Conservation (phyloP, 2,329 filamentous ascomycete genomes). For the Penicillium sp. region DNA sequence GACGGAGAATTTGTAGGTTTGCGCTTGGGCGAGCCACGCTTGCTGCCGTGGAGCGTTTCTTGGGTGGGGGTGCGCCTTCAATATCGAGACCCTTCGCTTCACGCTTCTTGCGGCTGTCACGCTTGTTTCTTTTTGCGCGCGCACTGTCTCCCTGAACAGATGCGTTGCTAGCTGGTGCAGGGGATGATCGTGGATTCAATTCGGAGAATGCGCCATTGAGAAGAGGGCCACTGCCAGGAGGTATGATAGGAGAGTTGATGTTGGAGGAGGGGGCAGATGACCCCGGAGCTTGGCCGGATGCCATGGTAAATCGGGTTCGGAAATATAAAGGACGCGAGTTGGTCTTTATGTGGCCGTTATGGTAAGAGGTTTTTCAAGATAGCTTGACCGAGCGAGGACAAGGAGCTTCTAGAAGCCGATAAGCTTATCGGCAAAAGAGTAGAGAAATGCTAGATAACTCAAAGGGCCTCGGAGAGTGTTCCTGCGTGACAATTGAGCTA, state of each 20-base stretch:
- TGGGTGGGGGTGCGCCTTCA: conserved; percentile 35
- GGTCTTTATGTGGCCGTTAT: background rate
- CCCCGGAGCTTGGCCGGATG: conserved; percentile 32
- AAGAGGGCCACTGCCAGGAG: conserved; percentile 29
- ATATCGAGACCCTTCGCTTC: conserved; percentile 44
- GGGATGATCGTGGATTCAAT: conserved; percentile 34
- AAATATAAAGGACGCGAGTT: background rate
- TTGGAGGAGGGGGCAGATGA: conserved; percentile 39
- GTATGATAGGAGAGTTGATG: conserved; percentile 36
- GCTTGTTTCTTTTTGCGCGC: conserved; percentile 43
- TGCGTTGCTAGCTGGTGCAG: conserved; percentile 31
- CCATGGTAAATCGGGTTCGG: conserved; percentile 21
- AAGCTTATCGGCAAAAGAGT: background rate
- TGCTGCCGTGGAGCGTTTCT: conserved; percentile 33
- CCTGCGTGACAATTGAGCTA: background rate
- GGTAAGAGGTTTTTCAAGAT: background rate
- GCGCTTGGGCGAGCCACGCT: conserved; percentile 38
- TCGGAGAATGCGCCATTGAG: conserved; percentile 31
- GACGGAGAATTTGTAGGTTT: conserved; percentile 41
- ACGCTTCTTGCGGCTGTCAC: conserved; percentile 46
- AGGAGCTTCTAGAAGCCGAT: background rate
- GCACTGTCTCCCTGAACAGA: conserved; percentile 31
- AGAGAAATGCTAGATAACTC: background rate
- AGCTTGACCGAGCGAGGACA: background rate
- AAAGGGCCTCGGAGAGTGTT: background rate